Conservation (phyloP, 495 filamentous ascomycete genomes). For the Cercophora newfieldiana region DNA sequence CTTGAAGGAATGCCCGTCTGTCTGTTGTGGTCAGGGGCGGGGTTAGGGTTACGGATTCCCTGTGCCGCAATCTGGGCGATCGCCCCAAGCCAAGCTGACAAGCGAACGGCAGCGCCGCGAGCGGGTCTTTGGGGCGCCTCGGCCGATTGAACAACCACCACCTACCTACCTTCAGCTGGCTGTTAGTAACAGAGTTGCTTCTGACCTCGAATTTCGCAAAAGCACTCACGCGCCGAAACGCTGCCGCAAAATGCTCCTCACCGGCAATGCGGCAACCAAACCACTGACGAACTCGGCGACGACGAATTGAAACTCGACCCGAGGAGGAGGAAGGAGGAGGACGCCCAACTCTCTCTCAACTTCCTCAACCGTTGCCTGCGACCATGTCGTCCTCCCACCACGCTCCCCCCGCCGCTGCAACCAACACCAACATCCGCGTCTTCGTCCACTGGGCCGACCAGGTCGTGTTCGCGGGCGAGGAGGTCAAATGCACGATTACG, state of each 20-base stretch:
- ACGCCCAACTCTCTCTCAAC: not conserved
- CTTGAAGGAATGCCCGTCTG: not conserved
- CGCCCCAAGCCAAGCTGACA: conserved; percentile 3
- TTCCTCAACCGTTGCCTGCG: not conserved
- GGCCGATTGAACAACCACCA: not conserved
- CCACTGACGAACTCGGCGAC: conserved; percentile 18
- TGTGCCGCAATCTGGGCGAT: not conserved
- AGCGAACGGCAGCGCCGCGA: not conserved
- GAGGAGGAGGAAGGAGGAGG: no score
- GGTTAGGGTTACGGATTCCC: conserved; percentile 3
- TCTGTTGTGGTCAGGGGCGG: not conserved
- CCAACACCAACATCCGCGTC: conserved; percentile 79
- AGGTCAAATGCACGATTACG: conserved; percentile 90
- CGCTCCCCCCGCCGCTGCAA: not conserved
- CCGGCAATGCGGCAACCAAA: conserved; percentile 28
- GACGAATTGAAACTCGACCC: not conserved
- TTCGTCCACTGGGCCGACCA: conserved; percentile 91
- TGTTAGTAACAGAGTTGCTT: not conserved
- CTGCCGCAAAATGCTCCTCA: conserved; percentile 29
- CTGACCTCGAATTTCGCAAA: not conserved
- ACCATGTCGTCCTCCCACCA: conserved; percentile 9
- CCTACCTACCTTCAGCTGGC: not conserved
- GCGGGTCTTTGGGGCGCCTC: not conserved
- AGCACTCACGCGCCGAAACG: not conserved
- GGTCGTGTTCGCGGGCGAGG: conserved; percentile 92